Percentiles rank a stretch among this genome's conserved stretches.
Conservation (phyloP, 2,329 filamentous ascomycete species). For the Hypoxylon sp. region DNA sequence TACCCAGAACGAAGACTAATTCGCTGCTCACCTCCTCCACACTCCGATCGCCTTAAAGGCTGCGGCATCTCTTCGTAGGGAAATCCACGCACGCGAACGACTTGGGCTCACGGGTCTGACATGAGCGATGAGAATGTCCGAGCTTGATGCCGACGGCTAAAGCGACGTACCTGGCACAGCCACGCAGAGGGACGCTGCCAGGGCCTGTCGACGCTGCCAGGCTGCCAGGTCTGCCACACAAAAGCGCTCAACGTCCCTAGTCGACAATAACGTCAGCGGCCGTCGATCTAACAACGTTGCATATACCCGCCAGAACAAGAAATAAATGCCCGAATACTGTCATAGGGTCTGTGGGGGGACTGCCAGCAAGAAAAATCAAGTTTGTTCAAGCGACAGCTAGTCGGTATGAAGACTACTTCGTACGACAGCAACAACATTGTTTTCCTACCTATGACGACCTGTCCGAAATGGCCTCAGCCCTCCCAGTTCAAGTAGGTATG, state of each 20-base stretch:
- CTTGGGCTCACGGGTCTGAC: conserved; percentile 21
- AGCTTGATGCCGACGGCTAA: conserved; percentile 11
- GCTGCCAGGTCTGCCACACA: too few species aligned
- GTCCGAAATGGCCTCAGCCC: conserved; percentile 8
- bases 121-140: conserved; percentile 11
- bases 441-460: conserved; percentile 22
- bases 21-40: neutral
- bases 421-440: conserved; percentile 10
- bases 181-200: too few species aligned
- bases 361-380: conserved; percentile 6
- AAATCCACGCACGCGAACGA: conserved; percentile 13
- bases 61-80: neutral
- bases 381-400: conserved; percentile 7
- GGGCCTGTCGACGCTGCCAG: too few species aligned
- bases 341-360: conserved; percentile 13
- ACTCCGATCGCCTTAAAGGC: conserved; percentile 1
- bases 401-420: conserved; percentile 1
- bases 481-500: too few species aligned
- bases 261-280: conserved; percentile 14
- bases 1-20: too few species aligned
- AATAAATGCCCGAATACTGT: conserved; percentile 1
- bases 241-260: too few species aligned
- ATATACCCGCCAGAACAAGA: conserved; percentile 27
- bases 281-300: conserved; percentile 35
- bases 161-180: conserved; percentile 34